Evolutionary conservation across 768 basidiomycete genomes (phyloP).

Genomic region (Amyloporia xantha): DNA sequence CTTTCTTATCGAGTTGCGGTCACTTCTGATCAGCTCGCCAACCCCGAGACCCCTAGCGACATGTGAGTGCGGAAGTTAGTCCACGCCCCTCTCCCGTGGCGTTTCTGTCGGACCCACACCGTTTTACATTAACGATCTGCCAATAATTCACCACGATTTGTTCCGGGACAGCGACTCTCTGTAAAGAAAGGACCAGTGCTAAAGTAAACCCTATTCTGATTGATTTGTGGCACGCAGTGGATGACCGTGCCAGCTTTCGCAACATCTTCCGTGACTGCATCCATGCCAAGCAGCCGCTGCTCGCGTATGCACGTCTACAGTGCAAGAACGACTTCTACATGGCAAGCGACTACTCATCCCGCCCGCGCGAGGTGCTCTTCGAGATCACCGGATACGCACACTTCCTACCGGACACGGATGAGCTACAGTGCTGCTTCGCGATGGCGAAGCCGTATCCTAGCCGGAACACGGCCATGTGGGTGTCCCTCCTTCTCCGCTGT

Average conservation of each 20-base stretch:
- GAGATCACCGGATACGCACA: slow-evolving; percentile 66
- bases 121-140: no score
- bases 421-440: slow-evolving; percentile 61
- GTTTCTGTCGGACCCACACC: no score
- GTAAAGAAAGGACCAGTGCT: background rate
- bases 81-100: no score
- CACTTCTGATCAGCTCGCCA: no score
- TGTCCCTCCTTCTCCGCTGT: slow-evolving; percentile 7
- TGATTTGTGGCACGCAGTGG: no score
- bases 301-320: slow-evolving; percentile 55
- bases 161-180: no score
- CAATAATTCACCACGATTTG: no score
- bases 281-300: slow-evolving; percentile 41
- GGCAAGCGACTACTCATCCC: slow-evolving; percentile 18
- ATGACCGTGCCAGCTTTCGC: slow-evolving; percentile 45
- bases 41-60: no score
- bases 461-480: slow-evolving; percentile 62
- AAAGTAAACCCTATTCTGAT: background rate
- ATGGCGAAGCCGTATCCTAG: slow-evolving; percentile 75
- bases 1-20: no score
- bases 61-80: no score
- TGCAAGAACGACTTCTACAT: slow-evolving; percentile 32
- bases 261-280: slow-evolving; percentile 50
- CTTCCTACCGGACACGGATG: slow-evolving; percentile 29
- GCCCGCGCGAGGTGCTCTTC: slow-evolving; percentile 46